Evolutionary conservation across 179 eudicot genomes (phyloP), one percentile per base, ranked within the genome.

Genomic region (Carnegiea gigantea): DNA sequence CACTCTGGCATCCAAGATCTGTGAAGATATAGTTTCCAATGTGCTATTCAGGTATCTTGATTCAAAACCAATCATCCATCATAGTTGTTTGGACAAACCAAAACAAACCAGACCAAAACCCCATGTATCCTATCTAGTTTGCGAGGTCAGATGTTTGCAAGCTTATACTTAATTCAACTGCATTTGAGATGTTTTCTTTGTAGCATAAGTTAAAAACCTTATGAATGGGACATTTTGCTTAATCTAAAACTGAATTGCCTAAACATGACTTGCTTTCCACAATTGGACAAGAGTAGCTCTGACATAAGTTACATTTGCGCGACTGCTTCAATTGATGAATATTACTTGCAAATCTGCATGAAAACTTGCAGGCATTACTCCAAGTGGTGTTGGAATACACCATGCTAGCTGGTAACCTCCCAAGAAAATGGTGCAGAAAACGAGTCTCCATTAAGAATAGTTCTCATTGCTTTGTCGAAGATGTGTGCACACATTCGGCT

Each of bases 31-130:
- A 60, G 92, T 94, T 33, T 88, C 94, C 64, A 86, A 89, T 82
- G 99, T 75, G 98, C 99, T 80, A 86, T 96, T 83, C 94, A 94
- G 99, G 99, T 95, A 76, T 84, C 48, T 44, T 30, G 6, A 46
- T 75, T 60, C 20, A 38, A 23, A 44, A 44, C 59, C 14, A 11
- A 2, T 49, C 13, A 30, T 18, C 40, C 44, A 77, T 26, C 59
- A 28, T 9, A 8, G 51, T 72, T 70, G n/a, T 80, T 71, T 79
- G 40, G 20, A 51, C 67, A 57, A 36, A 51, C 14, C 18, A 8
- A 51, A 15, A 28, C 30, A 28, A 28, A 28, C 17, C 57, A 2
- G 9, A 44, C 48, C 48, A 44, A 44, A 44, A 9, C 48, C 48
- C 48, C 48, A 44, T 44, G 9, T 28, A 44, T 44, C 49, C 49